Conservation (phyloP, 805 yeast species). For the Wickerhamiella musiphila region DNA sequence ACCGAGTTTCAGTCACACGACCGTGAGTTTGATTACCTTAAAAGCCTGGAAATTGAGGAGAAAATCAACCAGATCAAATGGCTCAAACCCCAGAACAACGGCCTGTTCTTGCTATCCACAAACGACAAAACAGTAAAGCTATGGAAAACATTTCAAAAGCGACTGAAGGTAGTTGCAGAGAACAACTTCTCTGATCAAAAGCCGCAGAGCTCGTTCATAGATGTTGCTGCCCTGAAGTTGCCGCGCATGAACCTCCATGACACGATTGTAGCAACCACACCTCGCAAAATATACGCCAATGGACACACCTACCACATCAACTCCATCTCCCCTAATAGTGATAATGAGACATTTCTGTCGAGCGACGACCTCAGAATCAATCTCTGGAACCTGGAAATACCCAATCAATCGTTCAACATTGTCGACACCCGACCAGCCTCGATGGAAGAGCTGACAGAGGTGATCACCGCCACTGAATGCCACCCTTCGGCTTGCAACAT, state of each 20-base stretch:
- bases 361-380: slow-evolving; percentile 92
- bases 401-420: slow-evolving; percentile 90
- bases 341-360: slow-evolving; percentile 85
- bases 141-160: slow-evolving; percentile 90
- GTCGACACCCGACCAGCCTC: slow-evolving; percentile 95
- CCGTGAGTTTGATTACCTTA: slow-evolving; percentile 93
- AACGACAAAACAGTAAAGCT: slow-evolving; percentile 97
- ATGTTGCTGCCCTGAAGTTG: slow-evolving; percentile 36
- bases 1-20: slow-evolving; percentile 98
- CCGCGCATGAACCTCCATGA: slow-evolving; percentile 91
- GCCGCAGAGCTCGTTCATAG: slow-evolving; percentile 15
- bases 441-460: slow-evolving; percentile 98
- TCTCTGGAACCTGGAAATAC: slow-evolving; percentile 85
- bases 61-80: slow-evolving; percentile 95
- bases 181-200: slow-evolving; percentile 50
- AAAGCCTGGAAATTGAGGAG: slow-evolving; percentile 92
- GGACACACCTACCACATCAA: slow-evolving; percentile 98
- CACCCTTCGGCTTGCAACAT: slow-evolving; percentile 85
- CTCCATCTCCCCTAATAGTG: slow-evolving; percentile 85
- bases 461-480: slow-evolving; percentile 89
- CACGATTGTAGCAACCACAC: slow-evolving; percentile 86
- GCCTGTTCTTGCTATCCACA: slow-evolving; percentile 80
- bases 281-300: slow-evolving; percentile 77
- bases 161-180: slow-evolving; percentile 79
- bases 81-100: slow-evolving; percentile 74